Conservation (phyloP, 108 stramenopile genomes). For the Skeletonema menzelii region DNA sequence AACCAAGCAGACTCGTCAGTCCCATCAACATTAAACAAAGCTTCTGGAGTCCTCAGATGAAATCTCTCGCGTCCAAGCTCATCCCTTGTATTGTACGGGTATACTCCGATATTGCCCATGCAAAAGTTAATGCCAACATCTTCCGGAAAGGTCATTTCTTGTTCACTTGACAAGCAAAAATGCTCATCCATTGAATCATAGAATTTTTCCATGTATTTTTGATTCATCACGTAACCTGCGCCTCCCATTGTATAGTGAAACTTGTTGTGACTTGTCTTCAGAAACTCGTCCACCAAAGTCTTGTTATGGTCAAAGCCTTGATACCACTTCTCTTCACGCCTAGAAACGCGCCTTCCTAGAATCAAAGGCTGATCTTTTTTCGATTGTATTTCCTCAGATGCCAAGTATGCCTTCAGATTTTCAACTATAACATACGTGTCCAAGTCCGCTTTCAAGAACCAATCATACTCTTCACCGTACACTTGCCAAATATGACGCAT, state of each 20-base stretch:
- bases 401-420: slow-evolving; percentile 14
- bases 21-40: not conserved
- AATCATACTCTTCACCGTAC: not conserved
- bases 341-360: not conserved
- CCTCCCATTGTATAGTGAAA: slow-evolving; percentile 2
- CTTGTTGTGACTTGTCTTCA: not conserved
- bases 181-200: not conserved
- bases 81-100: not conserved
- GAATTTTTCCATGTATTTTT: not conserved
- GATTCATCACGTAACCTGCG: not conserved
- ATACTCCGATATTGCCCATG: not conserved
- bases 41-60: not conserved
- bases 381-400: not conserved
- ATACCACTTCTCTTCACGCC: slow-evolving; percentile 2
- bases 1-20: not conserved
- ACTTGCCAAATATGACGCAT: slow-evolving; percentile 7
- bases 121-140: not conserved
- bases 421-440: slow-evolving; percentile 7
- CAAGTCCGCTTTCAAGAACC: slow-evolving; percentile 2
- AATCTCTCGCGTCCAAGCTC: not conserved
- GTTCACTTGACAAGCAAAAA: slow-evolving; percentile 1
- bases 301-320: not conserved
- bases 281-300: not conserved
- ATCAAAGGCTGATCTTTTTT: not conserved
- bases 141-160: not conserved